phyloP scores from a whole-genome alignment of 495 filamentous ascomycete genomes.

The Xylaria scruposa region DNA sequence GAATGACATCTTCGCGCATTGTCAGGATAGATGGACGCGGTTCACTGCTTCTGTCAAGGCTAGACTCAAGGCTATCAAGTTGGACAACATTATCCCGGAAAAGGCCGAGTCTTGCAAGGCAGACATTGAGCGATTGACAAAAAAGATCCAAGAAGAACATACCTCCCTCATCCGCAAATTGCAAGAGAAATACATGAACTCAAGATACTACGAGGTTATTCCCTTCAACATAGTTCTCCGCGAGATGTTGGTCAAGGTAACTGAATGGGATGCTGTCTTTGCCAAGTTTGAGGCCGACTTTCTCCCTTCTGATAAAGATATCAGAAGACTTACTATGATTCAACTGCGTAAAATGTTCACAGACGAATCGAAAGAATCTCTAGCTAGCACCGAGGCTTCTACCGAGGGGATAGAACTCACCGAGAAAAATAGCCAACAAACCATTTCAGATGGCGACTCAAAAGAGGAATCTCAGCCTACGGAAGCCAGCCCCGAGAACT shows the following conservation, averaged over 20 bases:
- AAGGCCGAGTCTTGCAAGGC: slow-evolving; percentile 78
- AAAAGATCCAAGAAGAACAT: slow-evolving; percentile 83
- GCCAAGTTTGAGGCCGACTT: slow-evolving; percentile 90
- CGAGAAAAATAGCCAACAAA: slow-evolving; percentile 49
- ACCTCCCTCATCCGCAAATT: slow-evolving; percentile 72
- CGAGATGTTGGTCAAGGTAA: slow-evolving; percentile 88
- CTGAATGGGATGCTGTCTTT: slow-evolving; percentile 92
- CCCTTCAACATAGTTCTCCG: slow-evolving; percentile 88
- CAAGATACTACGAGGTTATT: slow-evolving; percentile 95
- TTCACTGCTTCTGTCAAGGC: slow-evolving; percentile 88
- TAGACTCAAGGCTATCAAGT: slow-evolving; percentile 84
- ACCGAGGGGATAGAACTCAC: slow-evolving; percentile 45
- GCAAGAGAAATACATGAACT: slow-evolving; percentile 88
- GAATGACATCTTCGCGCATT: slow-evolving; percentile 85
- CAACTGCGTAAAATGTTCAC: slow-evolving; percentile 96
- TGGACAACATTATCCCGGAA: slow-evolving; percentile 87
- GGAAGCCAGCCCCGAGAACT: slow-evolving; percentile 24
- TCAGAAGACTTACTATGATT: slow-evolving; percentile 84
- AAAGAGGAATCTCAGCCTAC: slow-evolving; percentile 38
- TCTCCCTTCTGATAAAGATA: slow-evolving; percentile 97
- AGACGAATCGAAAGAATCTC: slow-evolving; percentile 76
- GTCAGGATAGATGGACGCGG: slow-evolving; percentile 77
- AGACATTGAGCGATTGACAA: slow-evolving; percentile 77
- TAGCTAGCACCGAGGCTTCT: slow-evolving; percentile 66
- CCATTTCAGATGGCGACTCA: slow-evolving; percentile 37